Base-by-base conservation (phyloP, 192 early-diverging fungal species). In the Backusella parvicylindrica region DNA sequence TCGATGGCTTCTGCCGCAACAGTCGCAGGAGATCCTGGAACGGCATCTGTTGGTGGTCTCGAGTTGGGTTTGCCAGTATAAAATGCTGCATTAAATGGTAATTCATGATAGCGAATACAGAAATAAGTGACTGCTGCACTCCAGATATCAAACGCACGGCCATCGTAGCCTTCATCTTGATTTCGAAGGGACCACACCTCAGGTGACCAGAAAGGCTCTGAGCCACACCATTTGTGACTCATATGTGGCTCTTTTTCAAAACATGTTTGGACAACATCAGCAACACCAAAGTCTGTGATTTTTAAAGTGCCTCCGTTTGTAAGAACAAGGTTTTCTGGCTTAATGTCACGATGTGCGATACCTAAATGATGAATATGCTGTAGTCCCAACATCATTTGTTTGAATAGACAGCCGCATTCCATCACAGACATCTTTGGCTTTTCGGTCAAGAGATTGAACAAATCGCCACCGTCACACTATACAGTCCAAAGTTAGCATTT, bases 221-320 rank as follows among this genome's bases (percentile, higher is more conserved):
- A 95, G 26, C 98, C 98, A 80, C 94, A 95, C 64, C 96, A 83
- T n/a, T 97, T 96, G 64, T 90, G 86, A 71, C 94, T 94, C 53
- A 92, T 87, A 79, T 94, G 94, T 66, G 90, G 68, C 47, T 82
- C 77, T 49, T 84, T 89, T 80, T 96, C 91, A 91, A 93, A 96
- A 47, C 89, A 90, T 12, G 87, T 89, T 70, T 92, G 87, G 86
- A 99, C 98, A 12, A 98, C 98, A 79, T 96, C 95, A 5, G 94
- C 93, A 16, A 98, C 96, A 50, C 98, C 98, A 90, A 99, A 99
- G 85, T 99, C 97, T 9, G 97, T 95, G 80, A 99, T 96, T 82
- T 99, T 99, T 71, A 99, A 77, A n/a, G 88, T 90, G 74, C 91
- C 90, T 3, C 82, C 85, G 70, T 93, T 91, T 73, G 95, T 94